Evolutionary conservation across 225 moss, liverwort and hornwort genomes (phyloP), one percentile per base, ranked within the genome.

Genomic region (Pseudisothecium myosuroides): DNA sequence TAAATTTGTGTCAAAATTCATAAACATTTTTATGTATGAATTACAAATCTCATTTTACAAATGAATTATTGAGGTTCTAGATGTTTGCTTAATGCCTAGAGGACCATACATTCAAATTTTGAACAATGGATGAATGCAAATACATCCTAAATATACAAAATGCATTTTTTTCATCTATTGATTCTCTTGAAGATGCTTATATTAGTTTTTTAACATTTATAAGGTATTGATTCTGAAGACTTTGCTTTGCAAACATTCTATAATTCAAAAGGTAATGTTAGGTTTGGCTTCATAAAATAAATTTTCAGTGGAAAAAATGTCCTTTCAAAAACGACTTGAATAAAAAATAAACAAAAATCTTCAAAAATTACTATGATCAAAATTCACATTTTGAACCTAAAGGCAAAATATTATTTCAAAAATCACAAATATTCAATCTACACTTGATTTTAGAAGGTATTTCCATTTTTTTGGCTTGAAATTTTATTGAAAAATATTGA

Each of bases 271-370:
- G 10, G 0, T 11, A 6, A 1, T 7, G 7, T 0, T 23, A 69
- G 7, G 2, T 14, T 24, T 69, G 39, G 3, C 24, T 4, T 23
- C 13, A 39, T 11, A 22, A 22, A n/a, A 2, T 22, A 68, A n/a
- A 1, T n/a, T n/a, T n/a, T 68, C 1, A n/a, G 13, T 23, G 23
- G 0, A 2, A 22, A 69, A 39, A 39, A 39, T 7, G 4, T 13
- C 5, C 24, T 7, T 39, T 39, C 1, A 12, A 14, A 68, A 39
- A 39, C 0, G 0, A 23, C 39, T 39, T 23, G 7, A 39, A 68
- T 36, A 67, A 67, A 36, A 19, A 17, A 26, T 34, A 17, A 64
- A 34, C 1, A 20, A 11, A 36, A 67, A 17, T 20, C 2, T 67
- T n/a, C 4, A 37, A 37, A 37, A 67, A 20, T 20, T 1, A 6